Base-by-base conservation (phyloP, 2,329 filamentous ascomycete genomes). In the Fusarium sacchari region DNA sequence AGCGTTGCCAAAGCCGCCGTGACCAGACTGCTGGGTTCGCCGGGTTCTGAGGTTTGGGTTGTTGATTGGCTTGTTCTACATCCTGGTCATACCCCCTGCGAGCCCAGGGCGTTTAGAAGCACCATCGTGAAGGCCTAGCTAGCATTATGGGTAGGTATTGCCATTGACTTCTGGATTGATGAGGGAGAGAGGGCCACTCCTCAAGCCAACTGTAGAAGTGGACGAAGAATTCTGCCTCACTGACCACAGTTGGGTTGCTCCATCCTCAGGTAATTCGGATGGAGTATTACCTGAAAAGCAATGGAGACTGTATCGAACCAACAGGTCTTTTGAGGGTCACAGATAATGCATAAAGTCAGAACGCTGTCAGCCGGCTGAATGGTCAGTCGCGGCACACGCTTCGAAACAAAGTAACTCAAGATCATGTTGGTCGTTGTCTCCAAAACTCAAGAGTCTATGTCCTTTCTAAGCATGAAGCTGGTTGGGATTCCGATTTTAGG, bases 11-110 rank as follows among this genome's bases (percentile, higher is more conserved):
- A 76, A 78, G 74, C 77, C 79, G 79, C 80, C 79, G 74, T 75
- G 79, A 80, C 80, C 79, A 81, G 74, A 81, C 80, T 79, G 76
- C 77, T 76, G 79, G 79, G 74, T 71, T 70, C 70, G 75, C 77
- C 75, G 79, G 79, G 74, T 71, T 69, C 71, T 62, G 44, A 52
- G 36, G 70, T 40, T 59, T 63, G 61, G 63, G 59, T 24, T 66
- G 43, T 69, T 78, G 65, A 78, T 70, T 78, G 77, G 77, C 53
- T 62, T 64, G 66, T 64, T 64, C 63, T 57, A 40, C 46, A 69
- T 49, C 62, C 67, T 66, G 59, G 72, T 56, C 42, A 42, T 26
- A 49, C 44, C 71, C 71, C 67, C 52, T 69, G 62, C 50, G 42
- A 47, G 71, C 63, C 63, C 58, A 63, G 65, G 76, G 73, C 73